Conservation (phyloP, 2,329 filamentous ascomycete genomes). For the Conoideocrella luteorostrata region DNA sequence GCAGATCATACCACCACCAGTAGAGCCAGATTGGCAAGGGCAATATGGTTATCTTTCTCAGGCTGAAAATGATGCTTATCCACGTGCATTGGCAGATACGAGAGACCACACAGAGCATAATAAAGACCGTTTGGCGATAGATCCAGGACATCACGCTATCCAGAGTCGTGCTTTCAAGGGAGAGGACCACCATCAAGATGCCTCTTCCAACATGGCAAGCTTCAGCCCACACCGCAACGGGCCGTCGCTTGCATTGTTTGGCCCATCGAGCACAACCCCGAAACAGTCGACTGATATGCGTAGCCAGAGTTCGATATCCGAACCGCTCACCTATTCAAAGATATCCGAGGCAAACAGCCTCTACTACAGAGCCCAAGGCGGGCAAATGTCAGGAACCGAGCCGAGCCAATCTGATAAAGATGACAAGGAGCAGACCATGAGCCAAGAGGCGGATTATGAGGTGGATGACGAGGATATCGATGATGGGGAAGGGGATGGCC, state of each 20-base stretch:
- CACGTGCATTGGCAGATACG: conserved; percentile 35
- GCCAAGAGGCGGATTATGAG: conserved; percentile 46
- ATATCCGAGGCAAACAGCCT: neutral
- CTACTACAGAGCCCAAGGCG: conserved; percentile 1
- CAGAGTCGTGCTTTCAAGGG: neutral
- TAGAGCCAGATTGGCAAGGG: conserved; percentile 51
- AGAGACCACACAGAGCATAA: neutral
- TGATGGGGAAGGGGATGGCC: conserved; percentile 30
- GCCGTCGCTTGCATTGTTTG: neutral
- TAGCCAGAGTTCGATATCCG: neutral
- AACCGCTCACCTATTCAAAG: neutral
- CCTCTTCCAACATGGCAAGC: neutral
- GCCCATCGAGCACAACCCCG: neutral
- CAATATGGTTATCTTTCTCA: conserved; percentile 46
- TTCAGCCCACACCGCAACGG: conserved; percentile 1
- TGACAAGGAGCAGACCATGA: conserved; percentile 27
- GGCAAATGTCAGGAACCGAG: conserved; percentile 23
- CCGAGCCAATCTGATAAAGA: conserved; percentile 30
- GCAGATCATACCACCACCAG: conserved; percentile 45
- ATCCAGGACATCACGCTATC: neutral
- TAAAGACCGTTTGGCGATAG: neutral
- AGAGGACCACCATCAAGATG: neutral
- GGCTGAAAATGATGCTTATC: conserved; percentile 37
- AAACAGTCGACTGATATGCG: neutral
- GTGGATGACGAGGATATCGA: conserved; percentile 53